Evolutionary conservation across 2,329 filamentous ascomycete genomes (phyloP), one percentile per base, ranked within the genome.

Genomic region (Apiospora hydei): DNA sequence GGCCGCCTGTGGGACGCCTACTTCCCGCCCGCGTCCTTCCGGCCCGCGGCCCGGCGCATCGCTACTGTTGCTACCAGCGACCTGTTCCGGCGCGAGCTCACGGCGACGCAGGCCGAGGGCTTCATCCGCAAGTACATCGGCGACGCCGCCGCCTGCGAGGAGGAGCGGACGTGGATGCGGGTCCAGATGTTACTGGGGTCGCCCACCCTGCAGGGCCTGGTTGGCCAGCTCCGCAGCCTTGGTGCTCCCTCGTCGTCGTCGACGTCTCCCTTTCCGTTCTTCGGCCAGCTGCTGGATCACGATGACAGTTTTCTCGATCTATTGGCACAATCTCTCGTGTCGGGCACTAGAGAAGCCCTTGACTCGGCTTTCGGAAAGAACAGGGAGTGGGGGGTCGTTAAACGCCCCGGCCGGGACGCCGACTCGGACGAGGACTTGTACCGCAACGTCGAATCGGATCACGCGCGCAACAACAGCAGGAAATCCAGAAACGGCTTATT

Each of bases 1-100:
- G 79, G 82, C 0, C 80, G 82, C 0, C 80, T 86, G 10, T 78
- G 85, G 57, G 77, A 79, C 30, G 73, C 78, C 14, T 83, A 81
- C 73, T 77, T 82, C 73, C 72, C 68, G 78, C 47, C 76, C 41
- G 72, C 71, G 4, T 57, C 70, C 16, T 46, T 67, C 16, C 10
- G 18, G 46, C 43, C 57, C 10, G 69, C 30, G 8, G 71, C 71
- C 7, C 8, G 34, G n/a, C 47, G 53, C 43, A 72, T 72, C 46
- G 41, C 70, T 11, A 14, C 51, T 21, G 10, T 66, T 10, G 53
- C 57, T 5, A 69, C 67, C 26, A 47, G 44, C 11, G 67, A 69
- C 18, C 67, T 49, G 26, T 41, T 47, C 46, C 26, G 71, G 14
- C 13, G 3, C 18, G 26, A 41, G n/a, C 34, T 51, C 24, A n/a